phyloP scores from a whole-genome alignment of 2,329 filamentous ascomycete genomes.

The Alternaria gansuensis region DNA sequence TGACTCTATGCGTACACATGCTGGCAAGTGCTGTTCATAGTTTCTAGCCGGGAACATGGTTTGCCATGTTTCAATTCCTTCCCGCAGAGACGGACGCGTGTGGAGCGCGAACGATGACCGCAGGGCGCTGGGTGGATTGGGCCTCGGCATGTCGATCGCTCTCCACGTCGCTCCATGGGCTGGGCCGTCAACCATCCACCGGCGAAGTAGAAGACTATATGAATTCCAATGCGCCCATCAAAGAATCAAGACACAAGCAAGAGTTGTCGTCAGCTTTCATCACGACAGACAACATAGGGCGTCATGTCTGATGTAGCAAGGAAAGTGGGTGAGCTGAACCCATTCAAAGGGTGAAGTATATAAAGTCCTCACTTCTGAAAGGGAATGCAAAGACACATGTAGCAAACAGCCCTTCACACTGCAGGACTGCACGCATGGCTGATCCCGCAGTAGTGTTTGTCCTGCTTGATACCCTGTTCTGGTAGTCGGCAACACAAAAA shows the following conservation, averaged over 20 bases:
- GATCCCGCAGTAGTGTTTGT: not conserved
- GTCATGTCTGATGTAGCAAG: too few relatives aligned
- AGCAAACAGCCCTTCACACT: not conserved
- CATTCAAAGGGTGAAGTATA: too few relatives aligned
- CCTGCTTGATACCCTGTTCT: not conserved
- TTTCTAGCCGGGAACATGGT: not conserved
- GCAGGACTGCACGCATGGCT: not conserved
- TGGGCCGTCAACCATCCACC: conserved; percentile 5
- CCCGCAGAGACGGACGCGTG: conserved; percentile 20
- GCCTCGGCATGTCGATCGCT: conserved; percentile 4
- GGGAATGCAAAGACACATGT: too few relatives aligned
- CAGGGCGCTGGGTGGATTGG: not conserved
- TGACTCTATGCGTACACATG: conserved; percentile 28
- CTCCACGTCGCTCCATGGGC: not conserved
- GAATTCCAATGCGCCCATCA: too few relatives aligned
- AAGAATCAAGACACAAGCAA: not conserved
- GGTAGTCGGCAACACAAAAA: conserved; percentile 5
- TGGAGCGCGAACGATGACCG: not conserved
- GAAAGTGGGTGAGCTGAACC: too few relatives aligned
- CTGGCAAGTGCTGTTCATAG: not conserved
- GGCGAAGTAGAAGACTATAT: not conserved
- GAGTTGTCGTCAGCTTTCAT: not conserved
- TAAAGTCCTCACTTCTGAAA: too few relatives aligned
- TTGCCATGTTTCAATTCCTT: not conserved
- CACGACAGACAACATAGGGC: too few relatives aligned